Base-by-base conservation (phyloP, 306 rosid genomes). In the Medicago lupulina region DNA sequence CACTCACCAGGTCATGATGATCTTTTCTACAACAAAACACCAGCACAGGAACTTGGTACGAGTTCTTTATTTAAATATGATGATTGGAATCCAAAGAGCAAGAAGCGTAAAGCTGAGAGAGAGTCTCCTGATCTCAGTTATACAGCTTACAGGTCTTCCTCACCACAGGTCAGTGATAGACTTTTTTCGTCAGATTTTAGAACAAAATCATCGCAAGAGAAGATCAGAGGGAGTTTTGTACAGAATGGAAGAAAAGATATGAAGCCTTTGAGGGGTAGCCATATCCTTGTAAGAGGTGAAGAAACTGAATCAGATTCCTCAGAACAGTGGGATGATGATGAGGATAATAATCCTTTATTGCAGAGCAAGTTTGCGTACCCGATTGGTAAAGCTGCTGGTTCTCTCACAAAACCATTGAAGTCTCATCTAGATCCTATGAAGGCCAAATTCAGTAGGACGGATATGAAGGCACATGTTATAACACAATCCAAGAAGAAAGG, bases 251-350 rank as follows among this genome's bases (percentile, higher is more conserved):
- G 85, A 19, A 76, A 88, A 78, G 87, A 80, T 57, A 46, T 66
- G 55, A 73, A 60, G 41, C 44, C 79, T 80, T 53, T 79, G 62
- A 87, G 90, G 83, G 86, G 87, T 63, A 83, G 81, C 72, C 86
- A 74, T 71, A 72, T 78, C 69, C 78, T 81, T 72, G 23, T 64
- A 62, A 89, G 87, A 80, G 78, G 80, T 67, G 97, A 90, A 88
- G 98, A 96, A 78, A 96, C 96, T 12, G 99, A 96, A 78, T 92
- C 98, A 23, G 98, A 92, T 76, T 92, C 99, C n/a, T 90, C 97
- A 5, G 99, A 92, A 67, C 92, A 86, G 74, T 79, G 83, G 80
- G 89, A 88, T 23, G 96, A 92, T 61, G 97, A 90, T 69, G 98
- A 90, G 77, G 93, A 89, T 83, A 59, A 77, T 79, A 89, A 85